Evolutionary conservation across 1,139 yeast species (phyloP), one percentile per base, ranked within the genome.

Genomic region (Yamadazyma conglobata): DNA sequence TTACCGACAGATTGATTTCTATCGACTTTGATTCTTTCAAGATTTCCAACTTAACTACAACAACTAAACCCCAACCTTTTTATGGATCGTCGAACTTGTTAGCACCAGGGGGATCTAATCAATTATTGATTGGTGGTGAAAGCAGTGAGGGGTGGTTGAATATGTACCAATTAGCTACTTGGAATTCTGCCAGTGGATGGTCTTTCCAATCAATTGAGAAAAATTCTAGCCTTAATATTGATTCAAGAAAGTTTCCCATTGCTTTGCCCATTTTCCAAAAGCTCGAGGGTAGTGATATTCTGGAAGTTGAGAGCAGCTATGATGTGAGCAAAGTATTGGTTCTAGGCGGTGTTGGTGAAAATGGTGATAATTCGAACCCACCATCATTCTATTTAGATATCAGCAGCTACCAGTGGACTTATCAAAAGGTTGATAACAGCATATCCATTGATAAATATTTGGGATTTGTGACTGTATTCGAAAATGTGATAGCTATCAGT

Each of bases 181-280:
- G 74, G 74, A 56, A 59, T 35, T 66, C 64, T 31, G 37, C 42
- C 23, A 50, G 69, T 15, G 74, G 74, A 0, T 68, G 74, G 74
- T 62, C 70, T 14, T 61, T 60, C 27, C 47, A 50, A 31, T 47
- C 44, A 21, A 51, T 60, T 4, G 25, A 35, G 10, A 24, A 41
- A 3, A 43, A 31, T 18, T 33, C 35, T 4, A 24, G 38, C 4
- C 24, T 38, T 3, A 35, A 38, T n/a, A 47, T 64, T 1, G 50
- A 52, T 30, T 55, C 70, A 4, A 47, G 73, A 27, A 50, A 34
- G 4, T 42, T 44, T 18, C 50, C 66, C 0, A 50, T 60, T 34
- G 52, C 50, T 1, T 51, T 68, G 24, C 74, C 74, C 0, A 44
- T 65, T 3, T 68, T 67, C 30, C 20, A 22, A 10, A 33, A 42